A percentile compares a stretch with the other conserved stretches of the same genome.
Conservation (phyloP, 164 flowering plant species). For the Paratinospora sagittata region DNA sequence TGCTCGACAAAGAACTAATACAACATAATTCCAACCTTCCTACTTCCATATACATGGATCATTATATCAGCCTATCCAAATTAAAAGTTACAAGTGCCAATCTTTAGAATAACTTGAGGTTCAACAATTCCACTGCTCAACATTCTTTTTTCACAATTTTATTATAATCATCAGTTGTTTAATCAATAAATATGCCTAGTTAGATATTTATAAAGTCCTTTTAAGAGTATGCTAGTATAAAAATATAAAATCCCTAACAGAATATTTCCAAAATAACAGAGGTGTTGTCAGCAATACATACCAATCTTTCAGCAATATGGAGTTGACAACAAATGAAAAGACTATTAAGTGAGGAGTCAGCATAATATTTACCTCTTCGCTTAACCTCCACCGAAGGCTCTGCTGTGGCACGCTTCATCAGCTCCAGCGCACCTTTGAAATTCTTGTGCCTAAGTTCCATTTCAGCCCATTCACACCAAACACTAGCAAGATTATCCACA, state of each 20-base stretch:
- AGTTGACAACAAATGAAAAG: neutral
- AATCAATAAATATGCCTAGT: too few species aligned
- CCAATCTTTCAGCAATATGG: neutral
- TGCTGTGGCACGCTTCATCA: slow-evolving; percentile 91
- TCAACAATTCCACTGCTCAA: too few species aligned
- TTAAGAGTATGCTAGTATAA: too few species aligned
- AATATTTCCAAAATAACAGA: neutral
- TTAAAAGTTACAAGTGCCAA: too few species aligned
- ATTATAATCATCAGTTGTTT: too few species aligned
- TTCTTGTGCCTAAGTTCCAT: slow-evolving; percentile 82
- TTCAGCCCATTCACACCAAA: slow-evolving; percentile 98
- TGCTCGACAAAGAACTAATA: too few species aligned
- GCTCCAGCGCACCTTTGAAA: slow-evolving; percentile 70
- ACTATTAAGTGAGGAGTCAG: neutral
- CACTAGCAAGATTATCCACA: slow-evolving; percentile 81
- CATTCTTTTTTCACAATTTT: too few species aligned
- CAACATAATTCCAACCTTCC: too few species aligned
- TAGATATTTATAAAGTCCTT: too few species aligned
- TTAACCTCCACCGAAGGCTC: slow-evolving; percentile 94
- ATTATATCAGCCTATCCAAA: too few species aligned
- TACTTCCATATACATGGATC: too few species aligned
- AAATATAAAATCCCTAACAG: neutral
- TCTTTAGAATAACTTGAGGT: too few species aligned
- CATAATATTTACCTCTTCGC: slow-evolving; percentile 59
- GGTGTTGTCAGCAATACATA: neutral